A percentile compares a stretch with the other conserved stretches of the same genome.
Evolutionary conservation across 805 yeast genomes (phyloP).

Genomic region (Yarrowia sp.): DNA sequence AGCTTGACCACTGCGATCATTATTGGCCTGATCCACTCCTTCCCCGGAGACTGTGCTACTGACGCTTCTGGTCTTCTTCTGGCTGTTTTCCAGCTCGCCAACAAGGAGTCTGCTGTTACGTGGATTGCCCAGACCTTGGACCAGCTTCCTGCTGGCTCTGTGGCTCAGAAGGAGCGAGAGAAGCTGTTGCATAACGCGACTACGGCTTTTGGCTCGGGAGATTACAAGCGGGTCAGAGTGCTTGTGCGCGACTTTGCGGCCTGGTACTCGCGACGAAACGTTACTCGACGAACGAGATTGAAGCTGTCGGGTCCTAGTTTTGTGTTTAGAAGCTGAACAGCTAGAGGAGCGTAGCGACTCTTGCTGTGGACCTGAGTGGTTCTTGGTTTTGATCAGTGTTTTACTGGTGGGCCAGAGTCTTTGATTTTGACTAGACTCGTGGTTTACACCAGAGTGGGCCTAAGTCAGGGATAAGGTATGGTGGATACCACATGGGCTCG

Average conservation of each 20-base stretch:
- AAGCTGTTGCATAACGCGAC: conserved; percentile 48
- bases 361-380: no score
- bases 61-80: conserved; percentile 75
- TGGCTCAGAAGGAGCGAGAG: conserved; percentile 63
- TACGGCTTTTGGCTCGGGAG: conserved; percentile 49
- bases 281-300: conserved; percentile 38
- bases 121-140: conserved; percentile 63
- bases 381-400: no score
- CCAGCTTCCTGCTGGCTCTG: conserved; percentile 59
- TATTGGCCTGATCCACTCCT: conserved; percentile 66
- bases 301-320: conserved; percentile 19
- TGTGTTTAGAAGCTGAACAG: neutral
- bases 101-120: conserved; percentile 45
- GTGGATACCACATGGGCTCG: no score
- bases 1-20: conserved; percentile 53
- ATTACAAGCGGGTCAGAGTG: conserved; percentile 68
- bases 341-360: neutral
- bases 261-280: conserved; percentile 79
- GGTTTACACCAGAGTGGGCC: no score
- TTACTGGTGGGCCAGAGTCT: no score
- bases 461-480: no score
- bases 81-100: conserved; percentile 53
- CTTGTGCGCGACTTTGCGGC: conserved; percentile 72
- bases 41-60: conserved; percentile 64
- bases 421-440: no score